A percentile compares a stretch with the other conserved stretches of the same genome.
Evolutionary conservation across 1,139 yeast genomes (phyloP).

Genomic region (Suhomyces anneliseae): DNA sequence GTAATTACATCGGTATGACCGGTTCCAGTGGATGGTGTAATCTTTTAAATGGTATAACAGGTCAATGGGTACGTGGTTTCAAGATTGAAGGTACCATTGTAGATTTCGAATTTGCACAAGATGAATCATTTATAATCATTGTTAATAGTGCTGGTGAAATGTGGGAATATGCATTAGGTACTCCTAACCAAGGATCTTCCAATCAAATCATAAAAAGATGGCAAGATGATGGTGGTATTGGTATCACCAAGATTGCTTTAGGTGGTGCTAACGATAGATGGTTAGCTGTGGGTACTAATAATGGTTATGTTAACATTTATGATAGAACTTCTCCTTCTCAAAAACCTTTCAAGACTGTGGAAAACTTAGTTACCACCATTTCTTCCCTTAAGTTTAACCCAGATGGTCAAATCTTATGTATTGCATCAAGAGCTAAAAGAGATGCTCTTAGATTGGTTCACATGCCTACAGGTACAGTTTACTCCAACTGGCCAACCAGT

Average conservation of each 20-base stretch:
- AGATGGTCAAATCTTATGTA: constrained; percentile 86
- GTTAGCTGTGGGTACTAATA: constrained; percentile 85
- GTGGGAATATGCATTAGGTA: constrained; percentile 74
- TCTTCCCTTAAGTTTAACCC: constrained; percentile 72
- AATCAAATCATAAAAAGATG: constrained; percentile 60
- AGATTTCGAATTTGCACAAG: constrained; percentile 72
- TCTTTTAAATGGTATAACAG: constrained; percentile 68
- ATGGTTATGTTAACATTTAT: constrained; percentile 88
- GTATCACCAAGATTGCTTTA: constrained; percentile 73
- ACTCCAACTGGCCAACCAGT: constrained; percentile 95
- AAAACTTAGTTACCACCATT: constrained; percentile 79
- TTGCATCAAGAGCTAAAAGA: constrained; percentile 82
- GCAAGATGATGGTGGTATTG: constrained; percentile 86
- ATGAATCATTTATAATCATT: constrained; percentile 57
- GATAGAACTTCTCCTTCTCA: constrained; percentile 48
- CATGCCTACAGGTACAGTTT: constrained; percentile 83
- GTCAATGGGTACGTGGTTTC: constrained; percentile 84
- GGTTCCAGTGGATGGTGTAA: constrained; percentile 94
- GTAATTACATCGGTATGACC: constrained; percentile 68
- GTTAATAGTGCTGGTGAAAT: constrained; percentile 82
- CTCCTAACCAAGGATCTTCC: constrained; percentile 11
- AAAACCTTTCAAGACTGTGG: constrained; percentile 61
- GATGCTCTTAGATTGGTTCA: constrained; percentile 89
- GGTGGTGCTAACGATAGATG: constrained; percentile 80
- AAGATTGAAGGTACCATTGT: constrained; percentile 82